A percentile compares a stretch with the other conserved stretches of the same genome.
These are phyloP conservation scores for Chalaropsis ovoidea DNA, from an alignment of 2,329 filamentous ascomycete genomes.

Conservation along the genomic window DNA sequence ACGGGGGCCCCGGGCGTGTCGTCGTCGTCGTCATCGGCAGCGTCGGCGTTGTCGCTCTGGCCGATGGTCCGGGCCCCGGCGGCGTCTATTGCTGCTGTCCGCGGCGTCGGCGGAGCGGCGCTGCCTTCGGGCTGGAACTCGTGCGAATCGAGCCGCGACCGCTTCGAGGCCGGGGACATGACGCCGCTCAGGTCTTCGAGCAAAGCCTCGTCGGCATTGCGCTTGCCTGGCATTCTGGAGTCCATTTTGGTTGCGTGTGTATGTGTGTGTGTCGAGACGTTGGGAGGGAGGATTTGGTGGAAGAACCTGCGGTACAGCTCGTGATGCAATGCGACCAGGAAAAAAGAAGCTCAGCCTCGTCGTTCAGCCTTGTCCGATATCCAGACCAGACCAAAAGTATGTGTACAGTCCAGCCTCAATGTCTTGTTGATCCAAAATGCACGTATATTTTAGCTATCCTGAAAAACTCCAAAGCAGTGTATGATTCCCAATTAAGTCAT, in stretches of 20 bases:
- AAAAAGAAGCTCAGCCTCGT: constrained; percentile 20
- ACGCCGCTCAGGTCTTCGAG: constrained; percentile 44
- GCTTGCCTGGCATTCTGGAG: constrained; percentile 35
- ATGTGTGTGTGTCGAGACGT: not conserved
- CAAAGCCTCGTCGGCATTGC: constrained; percentile 50
- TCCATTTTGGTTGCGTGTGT: constrained; percentile 5
- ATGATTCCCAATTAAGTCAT: constrained; percentile 31
- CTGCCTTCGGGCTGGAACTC: constrained; percentile 27
- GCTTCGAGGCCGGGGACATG: constrained; percentile 51
- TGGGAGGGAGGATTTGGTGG: not conserved
- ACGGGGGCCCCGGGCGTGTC: constrained; percentile 33
- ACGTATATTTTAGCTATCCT: constrained; percentile 20
- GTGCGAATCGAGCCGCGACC: constrained; percentile 39
- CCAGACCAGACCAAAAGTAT: not conserved
- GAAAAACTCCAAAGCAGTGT: constrained; percentile 22
- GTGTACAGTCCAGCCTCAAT: not conserved
- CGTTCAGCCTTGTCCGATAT: constrained; percentile 2
- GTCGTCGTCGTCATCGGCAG: constrained; percentile 37
- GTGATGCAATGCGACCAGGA: constrained; percentile 4
- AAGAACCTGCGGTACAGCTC: not conserved
- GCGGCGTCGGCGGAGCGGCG: constrained; percentile 19
- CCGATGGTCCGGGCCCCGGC: constrained; percentile 22
- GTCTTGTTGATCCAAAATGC: constrained; percentile 9
- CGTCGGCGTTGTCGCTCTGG: constrained; percentile 30
- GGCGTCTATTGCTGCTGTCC: constrained; percentile 18